A percentile compares a stretch with the other conserved stretches of the same genome.
Conservation (phyloP, 2,329 filamentous ascomycete genomes). For the Ceratocystis papillata region DNA sequence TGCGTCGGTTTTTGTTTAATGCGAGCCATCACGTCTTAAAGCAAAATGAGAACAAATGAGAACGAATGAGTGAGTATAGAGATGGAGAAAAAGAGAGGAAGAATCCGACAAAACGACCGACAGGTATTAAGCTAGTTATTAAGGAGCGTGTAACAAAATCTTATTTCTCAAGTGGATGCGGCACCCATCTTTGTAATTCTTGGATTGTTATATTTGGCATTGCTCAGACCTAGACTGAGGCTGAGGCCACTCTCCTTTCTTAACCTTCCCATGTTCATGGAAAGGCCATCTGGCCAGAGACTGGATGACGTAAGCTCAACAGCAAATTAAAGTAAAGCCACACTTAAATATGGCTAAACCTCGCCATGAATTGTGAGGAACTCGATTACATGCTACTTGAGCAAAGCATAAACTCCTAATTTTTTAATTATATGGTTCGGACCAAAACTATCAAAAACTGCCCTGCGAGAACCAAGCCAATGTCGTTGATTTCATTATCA, state of each 20-base stretch:
- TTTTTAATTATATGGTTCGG: conserved; percentile 21
- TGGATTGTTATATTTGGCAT: conserved; percentile 23
- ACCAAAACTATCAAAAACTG: conserved; percentile 17
- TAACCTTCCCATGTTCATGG: not conserved
- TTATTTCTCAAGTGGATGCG: not conserved
- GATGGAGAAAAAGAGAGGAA: conserved; percentile 22
- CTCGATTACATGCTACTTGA: conserved; percentile 13
- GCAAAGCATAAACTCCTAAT: conserved; percentile 14
- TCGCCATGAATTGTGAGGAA: not conserved
- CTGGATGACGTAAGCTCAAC: conserved; percentile 6
- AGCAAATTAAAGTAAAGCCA: not conserved
- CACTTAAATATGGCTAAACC: too few relatives aligned
- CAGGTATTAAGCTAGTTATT: conserved; percentile 13
- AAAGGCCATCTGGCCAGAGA: conserved; percentile 15
- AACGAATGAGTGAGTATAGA: not conserved
- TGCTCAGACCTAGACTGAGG: not conserved
- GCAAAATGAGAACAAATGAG: too few relatives aligned
- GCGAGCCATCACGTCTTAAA: conserved; percentile 49
- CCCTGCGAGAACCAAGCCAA: conserved; percentile 17
- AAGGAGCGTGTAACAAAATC: not conserved
- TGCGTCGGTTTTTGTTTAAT: conserved; percentile 58
- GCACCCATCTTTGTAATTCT: not conserved
- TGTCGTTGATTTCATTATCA: conserved; percentile 24
- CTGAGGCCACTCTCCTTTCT: not conserved
- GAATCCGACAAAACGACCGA: conserved; percentile 22